Conservation (phyloP, 495 filamentous ascomycete species). For the Neurospora intermedia region DNA sequence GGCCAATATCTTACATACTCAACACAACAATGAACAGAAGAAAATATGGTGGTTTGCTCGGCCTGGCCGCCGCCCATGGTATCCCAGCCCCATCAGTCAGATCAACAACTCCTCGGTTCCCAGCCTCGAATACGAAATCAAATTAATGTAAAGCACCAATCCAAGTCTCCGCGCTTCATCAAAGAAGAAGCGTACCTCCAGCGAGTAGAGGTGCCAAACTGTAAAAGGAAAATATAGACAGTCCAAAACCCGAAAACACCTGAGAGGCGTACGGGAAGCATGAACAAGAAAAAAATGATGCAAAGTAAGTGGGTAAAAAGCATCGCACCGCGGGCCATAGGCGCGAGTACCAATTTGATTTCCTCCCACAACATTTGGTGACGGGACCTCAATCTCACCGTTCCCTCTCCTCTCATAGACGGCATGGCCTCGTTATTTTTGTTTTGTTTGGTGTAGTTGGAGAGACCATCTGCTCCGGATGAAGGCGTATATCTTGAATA, state of each 20-base stretch:
- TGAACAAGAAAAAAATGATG: background rate
- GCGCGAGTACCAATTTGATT: background rate
- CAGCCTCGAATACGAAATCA: background rate
- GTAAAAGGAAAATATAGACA: constrained; percentile 7
- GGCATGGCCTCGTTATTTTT: background rate
- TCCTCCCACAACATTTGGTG: background rate
- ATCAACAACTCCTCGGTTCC: background rate
- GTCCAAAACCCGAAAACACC: constrained; percentile 11
- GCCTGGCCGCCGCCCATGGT: background rate
- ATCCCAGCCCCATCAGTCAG: background rate
- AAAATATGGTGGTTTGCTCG: background rate
- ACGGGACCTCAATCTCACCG: background rate
- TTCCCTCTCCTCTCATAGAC: constrained; percentile 1
- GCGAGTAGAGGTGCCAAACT: background rate
- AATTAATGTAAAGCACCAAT: background rate
- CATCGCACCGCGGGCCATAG: constrained; percentile 11
- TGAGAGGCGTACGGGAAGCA: constrained; percentile 21
- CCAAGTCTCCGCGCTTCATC: background rate
- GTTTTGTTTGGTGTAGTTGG: background rate
- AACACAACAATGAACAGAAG: background rate
- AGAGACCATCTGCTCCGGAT: background rate
- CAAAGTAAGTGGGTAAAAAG: background rate
- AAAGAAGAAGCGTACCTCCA: constrained; percentile 14
- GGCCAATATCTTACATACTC: background rate
- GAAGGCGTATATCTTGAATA: background rate